Conservation (phyloP, 106 monocot species). For the Alisma plantagoaquatica region DNA sequence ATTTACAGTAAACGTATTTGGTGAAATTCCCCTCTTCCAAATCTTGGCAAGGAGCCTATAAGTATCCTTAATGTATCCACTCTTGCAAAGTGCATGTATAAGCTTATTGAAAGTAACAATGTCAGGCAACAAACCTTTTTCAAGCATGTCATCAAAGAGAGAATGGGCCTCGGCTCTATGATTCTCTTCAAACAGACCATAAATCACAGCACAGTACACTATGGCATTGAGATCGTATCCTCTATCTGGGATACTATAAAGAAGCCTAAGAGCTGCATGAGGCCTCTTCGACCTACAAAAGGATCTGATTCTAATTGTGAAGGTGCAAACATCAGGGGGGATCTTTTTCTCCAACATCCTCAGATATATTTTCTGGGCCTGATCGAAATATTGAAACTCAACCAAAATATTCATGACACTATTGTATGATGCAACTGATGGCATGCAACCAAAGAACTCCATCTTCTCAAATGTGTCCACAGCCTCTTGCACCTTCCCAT, state of each 20-base stretch:
- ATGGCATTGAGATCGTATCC: conserved; percentile 47
- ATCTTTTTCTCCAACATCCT: conserved; percentile 65
- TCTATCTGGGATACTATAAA: conserved; percentile 54
- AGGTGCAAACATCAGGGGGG: conserved; percentile 59
- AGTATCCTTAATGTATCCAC: conserved; percentile 46
- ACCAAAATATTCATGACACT: conserved; percentile 81
- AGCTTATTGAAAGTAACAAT: conserved; percentile 73
- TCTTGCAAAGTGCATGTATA: conserved; percentile 59
- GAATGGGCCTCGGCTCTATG: conserved; percentile 26
- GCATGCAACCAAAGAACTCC: conserved; percentile 72
- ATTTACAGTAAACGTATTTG: conserved; percentile 71
- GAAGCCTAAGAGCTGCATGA: conserved; percentile 60
- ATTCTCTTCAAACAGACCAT: conserved; percentile 46
- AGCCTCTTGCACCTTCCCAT: conserved; percentile 48
- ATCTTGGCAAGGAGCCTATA: conserved; percentile 55
- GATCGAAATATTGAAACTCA: conserved; percentile 53
- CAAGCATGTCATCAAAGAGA: conserved; percentile 84
- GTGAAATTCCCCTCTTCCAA: conserved; percentile 44
- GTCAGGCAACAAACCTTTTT: conserved; percentile 31
- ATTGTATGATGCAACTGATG: conserved; percentile 66
- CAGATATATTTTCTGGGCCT: conserved; percentile 88
- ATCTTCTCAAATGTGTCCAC: conserved; percentile 82
- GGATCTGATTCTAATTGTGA: conserved; percentile 70
- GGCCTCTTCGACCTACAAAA: conserved; percentile 75
- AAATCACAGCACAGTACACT: conserved; percentile 42